Base-by-base conservation (phyloP, 208 protist species). In the Wallacemonas rigidus region DNA sequence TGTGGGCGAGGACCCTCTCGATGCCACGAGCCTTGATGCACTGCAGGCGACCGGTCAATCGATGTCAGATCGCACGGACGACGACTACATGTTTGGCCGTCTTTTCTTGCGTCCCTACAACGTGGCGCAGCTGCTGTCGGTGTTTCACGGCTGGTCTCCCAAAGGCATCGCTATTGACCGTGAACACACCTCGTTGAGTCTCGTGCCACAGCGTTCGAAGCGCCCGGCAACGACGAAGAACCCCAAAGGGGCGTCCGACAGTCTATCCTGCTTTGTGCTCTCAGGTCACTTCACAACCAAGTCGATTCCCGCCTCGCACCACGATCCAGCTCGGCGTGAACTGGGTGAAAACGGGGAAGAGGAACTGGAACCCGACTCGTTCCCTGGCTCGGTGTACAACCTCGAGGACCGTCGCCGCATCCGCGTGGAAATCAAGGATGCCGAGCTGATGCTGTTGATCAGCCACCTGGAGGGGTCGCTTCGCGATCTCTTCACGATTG, bases 71-170 rank as follows among this genome's bases (percentile, higher is more conserved):
- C 64, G 67, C 63, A 67, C 48, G 8, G 43, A 70, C 7, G 80
- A 38, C 41, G 85, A 89, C 68, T 94, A 83, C 75, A 69, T 86
- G 36, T 93, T 94, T 77, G 91, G 91, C 1, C 87, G 91, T 38
- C 78, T 96, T 1, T 96, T 96, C 71, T 77, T 96, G n/a, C 76
- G 87, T 1, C 87, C 89, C 35, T 92, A 93, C 67, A 86, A 96
- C 69, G 91, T 96, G 8, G 91, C 87, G 12, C 86, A 92, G 72
- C 77, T 96, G n/a, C 76, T 96, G 38, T 75, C 86, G 11, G 91
- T 93, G 48, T 69, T 96, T 57, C 83, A 92, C 62, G 87, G 89
- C 1, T 91, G 87, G 79, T 63, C 73, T 0, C 51, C 68, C 17
- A 74, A 70, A 26, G 74, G 77, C 1, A 71, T 74, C 40, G 2